Evolutionary conservation across 108 stramenopile species (phyloP), one percentile per base, ranked within the genome.

Genomic region (Stephanodiscus minutulus): DNA sequence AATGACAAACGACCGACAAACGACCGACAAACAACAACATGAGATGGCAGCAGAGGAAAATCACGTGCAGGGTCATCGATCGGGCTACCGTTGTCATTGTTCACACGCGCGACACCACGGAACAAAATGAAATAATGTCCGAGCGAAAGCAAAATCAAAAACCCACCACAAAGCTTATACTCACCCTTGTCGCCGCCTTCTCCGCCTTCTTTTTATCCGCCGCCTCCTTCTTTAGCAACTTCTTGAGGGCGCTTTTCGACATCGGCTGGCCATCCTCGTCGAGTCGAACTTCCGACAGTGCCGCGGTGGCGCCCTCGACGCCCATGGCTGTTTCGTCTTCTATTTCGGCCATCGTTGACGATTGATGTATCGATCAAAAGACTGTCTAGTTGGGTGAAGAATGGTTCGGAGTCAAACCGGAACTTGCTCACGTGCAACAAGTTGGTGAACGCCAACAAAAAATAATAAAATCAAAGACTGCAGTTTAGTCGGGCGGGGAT

Each of bases 161-260:
- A 39, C 21, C 28, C 20, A 21, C 7, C 36, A 3, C 35, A 8
- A 36, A 60, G n/a, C 24, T 25, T 12, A n/a, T n/a, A n/a, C 73
- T 58, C 39, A 70, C 73, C 60, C 59, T 61, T 28, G 73, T 68
- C 18, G 66, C 67, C 27, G 68, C 73, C 73, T 74, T 74, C 33
- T 61, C 68, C 3, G 68, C 58, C 36, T 74, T 91, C 55, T 77
- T 74, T 53, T 79, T 64, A 49, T 85, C 90, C 15, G 88, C 88
- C 53, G 77, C 65, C 72, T 87, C 85, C 3, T 85, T 85, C 79
- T 89, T 88, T 63, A 87, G 83, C 64, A 81, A 72, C 73, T 88
- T 89, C 82, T 91, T 91, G 50, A 86, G 64, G 3, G 90, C 90
- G 70, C 87, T 91, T 81, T 89, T 68, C 5, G 67, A 58, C 67